Evolutionary conservation across 2,329 filamentous ascomycete species (phyloP).

Genomic region (Trichoderma hamatum): DNA sequence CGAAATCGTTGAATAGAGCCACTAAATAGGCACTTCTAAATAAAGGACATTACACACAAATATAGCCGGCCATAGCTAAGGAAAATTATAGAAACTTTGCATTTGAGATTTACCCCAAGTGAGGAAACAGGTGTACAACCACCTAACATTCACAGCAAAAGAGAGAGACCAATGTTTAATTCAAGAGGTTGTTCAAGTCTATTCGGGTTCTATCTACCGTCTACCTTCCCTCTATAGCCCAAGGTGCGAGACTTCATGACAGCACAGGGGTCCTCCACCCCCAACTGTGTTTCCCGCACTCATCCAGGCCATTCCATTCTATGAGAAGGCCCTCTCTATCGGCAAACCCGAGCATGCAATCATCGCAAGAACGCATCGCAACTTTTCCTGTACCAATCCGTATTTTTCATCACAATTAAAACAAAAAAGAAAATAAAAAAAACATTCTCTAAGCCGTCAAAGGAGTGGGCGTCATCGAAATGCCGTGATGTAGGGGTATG

Average conservation of each 20-base stretch:
- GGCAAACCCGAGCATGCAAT: constrained; percentile 40
- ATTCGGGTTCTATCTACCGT: constrained; percentile 41
- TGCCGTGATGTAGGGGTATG: constrained; percentile 30
- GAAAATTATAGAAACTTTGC: no score
- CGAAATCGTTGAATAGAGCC: no score
- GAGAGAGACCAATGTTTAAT: neutral
- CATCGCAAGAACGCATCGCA: constrained; percentile 43
- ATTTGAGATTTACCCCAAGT: no score
- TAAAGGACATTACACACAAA: no score
- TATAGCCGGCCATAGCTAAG: no score
- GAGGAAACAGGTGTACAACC: neutral
- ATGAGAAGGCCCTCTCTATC: constrained; percentile 41
- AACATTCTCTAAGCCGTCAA: constrained; percentile 39
- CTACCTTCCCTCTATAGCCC: constrained; percentile 37
- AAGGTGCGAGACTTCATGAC: constrained; percentile 32
- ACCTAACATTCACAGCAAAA: neutral
- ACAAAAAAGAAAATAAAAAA: constrained; percentile 44
- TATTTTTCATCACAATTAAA: constrained; percentile 35
- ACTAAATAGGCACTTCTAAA: no score
- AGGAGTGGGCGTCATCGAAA: constrained; percentile 31
- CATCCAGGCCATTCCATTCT: constrained; percentile 29
- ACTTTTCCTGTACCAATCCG: constrained; percentile 41
- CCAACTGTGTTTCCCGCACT: constrained; percentile 34
- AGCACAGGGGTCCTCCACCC: constrained; percentile 42
- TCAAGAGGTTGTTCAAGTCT: constrained; percentile 34